Evolutionary conservation across 2,329 filamentous ascomycete species (phyloP).

Genomic region (Phyllosticta paracitricarpa): DNA sequence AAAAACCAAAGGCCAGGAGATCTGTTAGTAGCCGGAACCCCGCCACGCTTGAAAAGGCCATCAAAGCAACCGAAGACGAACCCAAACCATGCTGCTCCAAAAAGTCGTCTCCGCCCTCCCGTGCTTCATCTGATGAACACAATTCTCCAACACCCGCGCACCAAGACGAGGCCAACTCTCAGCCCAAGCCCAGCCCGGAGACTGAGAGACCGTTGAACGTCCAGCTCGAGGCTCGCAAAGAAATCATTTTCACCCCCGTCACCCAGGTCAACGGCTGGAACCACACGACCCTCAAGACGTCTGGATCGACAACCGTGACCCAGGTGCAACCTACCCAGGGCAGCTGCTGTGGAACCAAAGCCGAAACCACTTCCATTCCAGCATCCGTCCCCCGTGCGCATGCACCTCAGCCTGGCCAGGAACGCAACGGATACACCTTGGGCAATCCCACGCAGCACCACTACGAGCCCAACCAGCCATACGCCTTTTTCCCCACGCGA

Average conservation of each 20-base stretch:
- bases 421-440: neutral
- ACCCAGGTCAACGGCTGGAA: constrained; percentile 7
- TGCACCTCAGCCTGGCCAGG: neutral
- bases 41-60: constrained; percentile 23
- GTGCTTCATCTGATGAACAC: neutral
- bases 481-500: neutral
- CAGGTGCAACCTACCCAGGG: neutral
- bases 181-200: neutral
- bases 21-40: constrained; percentile 20
- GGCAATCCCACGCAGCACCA: neutral
- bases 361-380: neutral
- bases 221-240: constrained; percentile 6
- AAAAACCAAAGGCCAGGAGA: constrained; percentile 22
- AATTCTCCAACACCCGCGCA: neutral
- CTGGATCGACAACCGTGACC: neutral
- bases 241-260: neutral
- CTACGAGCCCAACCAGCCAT: neutral
- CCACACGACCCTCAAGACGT: constrained; percentile 1
- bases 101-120: neutral
- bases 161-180: neutral
- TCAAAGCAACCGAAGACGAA: constrained; percentile 17
- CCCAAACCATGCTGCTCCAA: constrained; percentile 5
- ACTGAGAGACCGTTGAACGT: constrained; percentile 1
- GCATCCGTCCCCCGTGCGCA: neutral
- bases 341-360: neutral